phyloP scores from a whole-genome alignment of 2,329 filamentous ascomycete genomes.

The Ophiostoma australiae region DNA sequence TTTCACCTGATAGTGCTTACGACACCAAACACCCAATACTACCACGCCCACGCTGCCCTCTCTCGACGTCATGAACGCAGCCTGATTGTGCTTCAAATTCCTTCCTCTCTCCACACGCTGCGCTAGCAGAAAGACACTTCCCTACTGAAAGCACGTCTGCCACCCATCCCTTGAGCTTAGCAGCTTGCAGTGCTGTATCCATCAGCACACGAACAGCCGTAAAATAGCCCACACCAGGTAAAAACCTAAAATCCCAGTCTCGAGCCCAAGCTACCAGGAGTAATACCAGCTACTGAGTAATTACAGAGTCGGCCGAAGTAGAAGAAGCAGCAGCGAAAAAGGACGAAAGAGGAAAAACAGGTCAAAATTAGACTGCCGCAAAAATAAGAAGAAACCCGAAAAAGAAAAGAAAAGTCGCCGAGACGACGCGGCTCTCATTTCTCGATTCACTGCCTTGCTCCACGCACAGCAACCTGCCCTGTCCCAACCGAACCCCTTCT shows the following conservation, averaged over 20 bases:
- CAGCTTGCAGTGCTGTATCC: neutral
- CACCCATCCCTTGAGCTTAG: neutral
- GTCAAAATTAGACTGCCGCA: neutral
- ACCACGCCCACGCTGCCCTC: neutral
- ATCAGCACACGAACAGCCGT: neutral
- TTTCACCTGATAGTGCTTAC: neutral
- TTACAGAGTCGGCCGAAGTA: constrained; percentile 8
- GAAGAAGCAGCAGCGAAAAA: neutral
- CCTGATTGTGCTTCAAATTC: neutral
- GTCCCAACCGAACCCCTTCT: constrained; percentile 13
- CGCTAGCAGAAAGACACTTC: constrained; percentile 1
- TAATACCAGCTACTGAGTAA: neutral
- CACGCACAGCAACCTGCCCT: constrained; percentile 5
- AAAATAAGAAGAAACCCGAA: constrained; percentile 7
- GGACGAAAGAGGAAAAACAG: constrained; percentile 6
- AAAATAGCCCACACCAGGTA: neutral
- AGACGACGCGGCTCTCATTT: constrained; percentile 24
- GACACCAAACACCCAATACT: neutral
- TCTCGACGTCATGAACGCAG: constrained; percentile 1
- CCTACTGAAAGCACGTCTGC: neutral
- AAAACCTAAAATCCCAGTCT: neutral
- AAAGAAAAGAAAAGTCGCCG: neutral
- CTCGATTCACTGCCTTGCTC: constrained; percentile 4
- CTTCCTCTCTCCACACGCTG: neutral
- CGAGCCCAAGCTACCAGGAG: neutral